Evolutionary conservation across 2,329 filamentous ascomycete species (phyloP), one percentile per base, ranked within the genome.

Genomic region (Fusarium buharicum): DNA sequence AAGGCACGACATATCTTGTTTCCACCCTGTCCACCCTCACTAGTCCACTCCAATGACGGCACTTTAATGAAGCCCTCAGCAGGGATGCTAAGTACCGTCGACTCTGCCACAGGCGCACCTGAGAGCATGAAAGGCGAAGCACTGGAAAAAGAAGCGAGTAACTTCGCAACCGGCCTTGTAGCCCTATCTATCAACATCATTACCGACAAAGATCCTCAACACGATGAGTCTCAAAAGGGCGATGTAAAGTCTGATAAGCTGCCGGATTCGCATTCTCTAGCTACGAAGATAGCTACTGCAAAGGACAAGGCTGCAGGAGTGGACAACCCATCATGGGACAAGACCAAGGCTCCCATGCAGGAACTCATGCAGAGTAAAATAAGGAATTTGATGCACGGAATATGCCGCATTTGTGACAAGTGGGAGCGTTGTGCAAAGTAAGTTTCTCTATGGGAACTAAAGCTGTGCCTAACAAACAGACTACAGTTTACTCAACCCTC

Each of bases 111-210:
- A 0, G 91, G 91, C 3, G 91, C 91, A 0, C 88, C 90, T 0
- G 90, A 95, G 70, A 90, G 90, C 59, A 84, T 91, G 74, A 89
- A 90, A 69, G 91, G 91, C 37, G 90, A 93, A 71, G 88, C 90
- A 0, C 88, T 91, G 1, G 91, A 94, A 71, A 84, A 89, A 55
- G 91, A 94, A 74, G 91, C 91, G 1, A 88, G 84, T 65, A 92
- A 92, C 71, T 88, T 94, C 61, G 87, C 92, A 44, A 87, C 87
- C 46, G 84, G 87, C 10, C 86, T 94, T 53, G 65, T 69, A 3
- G 62, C 63, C 0, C 54, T 70, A 3, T 87, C 89, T 0, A 76
- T 93, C 12, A 89, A 88, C 28, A 90, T 87, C 65, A 89, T 90
- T 1, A 85, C 86, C 1, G 90, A 90, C 1, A 90, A 92, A 70